Percentiles rank a stretch among this genome's conserved stretches.
Conservation (phyloP, 108 stramenopile genomes). For the Mediolabrus comicus region DNA sequence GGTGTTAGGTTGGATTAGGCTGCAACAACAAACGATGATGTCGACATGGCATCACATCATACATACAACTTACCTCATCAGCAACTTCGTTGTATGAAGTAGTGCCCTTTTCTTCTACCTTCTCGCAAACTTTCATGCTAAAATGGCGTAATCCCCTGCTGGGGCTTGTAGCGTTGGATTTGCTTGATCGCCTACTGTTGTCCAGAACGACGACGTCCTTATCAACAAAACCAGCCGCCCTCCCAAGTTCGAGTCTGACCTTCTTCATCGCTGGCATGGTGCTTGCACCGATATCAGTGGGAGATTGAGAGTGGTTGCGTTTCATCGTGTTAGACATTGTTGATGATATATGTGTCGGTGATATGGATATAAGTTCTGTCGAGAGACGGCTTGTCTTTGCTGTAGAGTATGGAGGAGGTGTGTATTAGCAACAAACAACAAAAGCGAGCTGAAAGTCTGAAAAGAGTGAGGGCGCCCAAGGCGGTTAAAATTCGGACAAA, state of each 20-base stretch:
- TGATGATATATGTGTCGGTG: not conserved
- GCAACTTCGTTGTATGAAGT: conserved; percentile 97
- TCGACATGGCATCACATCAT: no score
- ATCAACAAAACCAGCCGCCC: not conserved
- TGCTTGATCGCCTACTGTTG: no score
- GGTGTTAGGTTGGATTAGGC: no score
- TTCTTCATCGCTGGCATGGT: not conserved
- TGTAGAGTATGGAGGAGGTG: no score
- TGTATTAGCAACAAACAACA: no score
- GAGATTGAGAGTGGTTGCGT: not conserved
- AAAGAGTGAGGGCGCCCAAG: no score
- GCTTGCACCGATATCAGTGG: no score
- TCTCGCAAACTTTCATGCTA: conserved; percentile 89
- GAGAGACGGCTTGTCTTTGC: no score
- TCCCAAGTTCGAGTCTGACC: not conserved
- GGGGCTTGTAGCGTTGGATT: not conserved
- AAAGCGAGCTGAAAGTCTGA: no score
- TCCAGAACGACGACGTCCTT: not conserved
- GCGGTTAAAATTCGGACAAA: no score
- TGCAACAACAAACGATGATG: no score
- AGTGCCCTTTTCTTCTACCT: conserved; percentile 91
- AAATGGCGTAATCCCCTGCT: conserved; percentile 90
- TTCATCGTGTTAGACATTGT: not conserved
- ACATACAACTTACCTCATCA: conserved; percentile 76
- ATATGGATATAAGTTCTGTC: no score